Conservation (phyloP, 345 rosid species). For the Rhodamnia rubescens region DNA sequence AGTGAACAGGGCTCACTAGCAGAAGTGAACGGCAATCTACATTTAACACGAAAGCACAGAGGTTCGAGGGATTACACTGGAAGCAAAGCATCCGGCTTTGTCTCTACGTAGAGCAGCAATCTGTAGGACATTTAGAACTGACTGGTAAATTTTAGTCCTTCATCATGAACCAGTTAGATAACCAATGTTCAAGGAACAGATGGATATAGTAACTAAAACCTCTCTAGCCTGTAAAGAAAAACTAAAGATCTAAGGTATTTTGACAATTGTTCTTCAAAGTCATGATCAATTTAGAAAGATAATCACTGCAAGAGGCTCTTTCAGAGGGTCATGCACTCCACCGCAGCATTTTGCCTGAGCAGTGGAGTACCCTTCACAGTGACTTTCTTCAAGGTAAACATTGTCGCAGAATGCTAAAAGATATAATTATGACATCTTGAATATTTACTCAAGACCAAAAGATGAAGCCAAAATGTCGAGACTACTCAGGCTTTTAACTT, state of each 20-base stretch:
- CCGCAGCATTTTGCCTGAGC: background rate
- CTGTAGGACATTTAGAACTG: slow-evolving; percentile 13
- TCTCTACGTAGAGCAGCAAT: slow-evolving; percentile 41
- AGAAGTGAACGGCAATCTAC: background rate
- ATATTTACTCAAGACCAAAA: background rate
- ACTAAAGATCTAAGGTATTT: background rate
- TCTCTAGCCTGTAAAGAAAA: background rate
- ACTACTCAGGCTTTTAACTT: background rate
- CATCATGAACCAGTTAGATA: background rate
- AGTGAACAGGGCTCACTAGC: background rate
- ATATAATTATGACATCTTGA: background rate
- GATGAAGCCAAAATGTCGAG: background rate
- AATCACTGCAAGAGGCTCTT: background rate
- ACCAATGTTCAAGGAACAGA: background rate
- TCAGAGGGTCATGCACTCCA: background rate
- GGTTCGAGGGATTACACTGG: slow-evolving; percentile 32
- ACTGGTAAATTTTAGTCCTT: background rate
- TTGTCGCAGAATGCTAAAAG: background rate
- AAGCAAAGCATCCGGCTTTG: slow-evolving; percentile 73
- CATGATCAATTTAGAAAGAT: background rate
- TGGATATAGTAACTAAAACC: background rate
- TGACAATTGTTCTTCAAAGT: background rate
- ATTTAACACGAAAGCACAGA: background rate
- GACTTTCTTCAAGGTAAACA: background rate
- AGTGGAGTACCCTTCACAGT: background rate